These are phyloP conservation scores for Aureobasidium sp. DNA, from an alignment of 2,329 filamentous ascomycete species.

Conservation along the genomic window DNA sequence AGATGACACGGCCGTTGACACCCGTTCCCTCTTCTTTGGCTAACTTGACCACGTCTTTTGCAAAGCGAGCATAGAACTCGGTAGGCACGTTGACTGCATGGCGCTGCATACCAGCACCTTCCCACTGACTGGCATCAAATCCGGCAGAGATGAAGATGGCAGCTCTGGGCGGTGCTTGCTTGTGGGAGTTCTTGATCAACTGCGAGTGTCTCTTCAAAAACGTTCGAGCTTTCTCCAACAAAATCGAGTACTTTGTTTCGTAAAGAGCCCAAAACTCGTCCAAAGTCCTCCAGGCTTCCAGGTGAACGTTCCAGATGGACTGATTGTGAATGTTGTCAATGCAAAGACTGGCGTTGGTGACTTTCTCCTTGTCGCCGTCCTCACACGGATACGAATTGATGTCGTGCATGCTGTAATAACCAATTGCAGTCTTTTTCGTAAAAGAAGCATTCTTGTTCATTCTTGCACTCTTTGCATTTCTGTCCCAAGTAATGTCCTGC, in stretches of 20 bases:
- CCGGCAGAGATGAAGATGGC: conserved; percentile 93
- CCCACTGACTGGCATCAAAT: conserved; percentile 95
- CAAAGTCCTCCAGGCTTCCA: conserved; percentile 76
- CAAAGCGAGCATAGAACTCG: conserved; percentile 89
- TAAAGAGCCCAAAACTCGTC: conserved; percentile 87
- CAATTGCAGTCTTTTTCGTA: conserved; percentile 79
- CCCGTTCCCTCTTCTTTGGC: conserved; percentile 70
- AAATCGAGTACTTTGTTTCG: conserved; percentile 62
- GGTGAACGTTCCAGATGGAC: conserved; percentile 90
- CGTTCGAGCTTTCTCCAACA: conserved; percentile 71
- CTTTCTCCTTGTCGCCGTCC: conserved; percentile 83
- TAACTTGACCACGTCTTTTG: conserved; percentile 72
- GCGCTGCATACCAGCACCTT: conserved; percentile 85
- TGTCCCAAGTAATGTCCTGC: conserved; percentile 84
- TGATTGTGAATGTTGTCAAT: conserved; percentile 92
- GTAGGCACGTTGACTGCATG: conserved; percentile 95
- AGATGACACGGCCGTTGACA: conserved; percentile 79
- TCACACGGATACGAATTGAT: conserved; percentile 99
- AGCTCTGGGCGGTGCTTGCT: conserved; percentile 60
- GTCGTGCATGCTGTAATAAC: conserved; percentile 94
- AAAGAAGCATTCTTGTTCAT: conserved; percentile 61
- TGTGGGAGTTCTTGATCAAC: conserved; percentile 49
- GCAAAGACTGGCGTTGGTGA: conserved; percentile 87
- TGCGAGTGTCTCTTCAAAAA: conserved; percentile 70
- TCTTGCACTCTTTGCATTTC: conserved; percentile 62